Evolutionary conservation across 441 rosid genomes (phyloP).

Genomic region (Adansonia grandidieri): DNA sequence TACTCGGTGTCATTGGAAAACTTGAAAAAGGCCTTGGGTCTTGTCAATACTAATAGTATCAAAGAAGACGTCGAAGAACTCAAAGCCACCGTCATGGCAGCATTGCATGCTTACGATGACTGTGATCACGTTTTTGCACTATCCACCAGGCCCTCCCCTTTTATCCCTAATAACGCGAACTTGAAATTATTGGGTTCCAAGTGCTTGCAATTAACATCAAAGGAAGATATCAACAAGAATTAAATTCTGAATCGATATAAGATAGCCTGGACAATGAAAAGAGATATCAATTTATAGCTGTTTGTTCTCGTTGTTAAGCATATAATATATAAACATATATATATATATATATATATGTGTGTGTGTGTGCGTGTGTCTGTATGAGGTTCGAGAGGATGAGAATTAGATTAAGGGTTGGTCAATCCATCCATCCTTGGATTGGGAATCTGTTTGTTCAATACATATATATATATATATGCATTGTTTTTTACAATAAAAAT

Average conservation of each 20-base stretch:
- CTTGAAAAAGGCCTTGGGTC: conserved; percentile 15
- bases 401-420: too few relatives aligned
- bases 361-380: too few relatives aligned
- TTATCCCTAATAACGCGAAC: background rate
- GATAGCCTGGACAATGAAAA: background rate
- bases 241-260: background rate
- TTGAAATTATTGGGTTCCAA: background rate
- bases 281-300: background rate
- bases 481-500: too few relatives aligned
- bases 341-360: background rate
- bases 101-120: background rate
- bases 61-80: background rate
- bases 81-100: background rate
- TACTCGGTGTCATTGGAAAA: background rate
- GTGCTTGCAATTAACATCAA: background rate
- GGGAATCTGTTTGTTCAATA: too few relatives aligned
- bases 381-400: too few relatives aligned
- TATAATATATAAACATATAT: background rate
- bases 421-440: too few relatives aligned
- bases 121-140: background rate
- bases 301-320: too few relatives aligned
- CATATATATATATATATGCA: too few relatives aligned
- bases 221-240: background rate
- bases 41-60: background rate
- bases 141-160: conserved; percentile 3